Evolutionary conservation across 805 yeast genomes (phyloP).

Genomic region (Kazachstania bromeliacearum): DNA sequence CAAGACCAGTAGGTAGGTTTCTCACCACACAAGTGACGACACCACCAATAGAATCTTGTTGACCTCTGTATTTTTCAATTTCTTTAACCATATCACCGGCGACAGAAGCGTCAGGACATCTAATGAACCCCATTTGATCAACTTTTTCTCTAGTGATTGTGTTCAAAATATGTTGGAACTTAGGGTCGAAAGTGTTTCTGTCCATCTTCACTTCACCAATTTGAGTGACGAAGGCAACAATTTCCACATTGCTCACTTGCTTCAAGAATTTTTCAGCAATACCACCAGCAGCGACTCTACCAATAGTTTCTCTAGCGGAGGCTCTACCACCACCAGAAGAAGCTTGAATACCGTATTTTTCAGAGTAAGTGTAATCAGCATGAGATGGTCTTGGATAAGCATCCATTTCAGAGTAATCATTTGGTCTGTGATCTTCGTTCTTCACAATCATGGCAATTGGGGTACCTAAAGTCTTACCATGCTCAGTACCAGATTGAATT

Average conservation of each 20-base stretch:
- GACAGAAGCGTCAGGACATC: constrained; percentile 77
- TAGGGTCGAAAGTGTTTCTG: constrained; percentile 55
- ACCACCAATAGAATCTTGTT: constrained; percentile 93
- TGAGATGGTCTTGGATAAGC: constrained; percentile 95
- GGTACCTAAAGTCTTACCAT: constrained; percentile 84
- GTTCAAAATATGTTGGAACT: constrained; percentile 57
- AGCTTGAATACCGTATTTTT: constrained; percentile 87
- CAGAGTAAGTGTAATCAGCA: constrained; percentile 89
- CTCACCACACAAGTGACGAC: constrained; percentile 95
- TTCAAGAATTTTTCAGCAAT: constrained; percentile 86
- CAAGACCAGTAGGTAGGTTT: constrained; percentile 90
- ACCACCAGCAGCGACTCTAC: constrained; percentile 98
- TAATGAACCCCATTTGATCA: constrained; percentile 78
- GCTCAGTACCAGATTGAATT: constrained; percentile 91
- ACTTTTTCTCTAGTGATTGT: constrained; percentile 82
- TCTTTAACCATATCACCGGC: constrained; percentile 76
- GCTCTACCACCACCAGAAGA: constrained; percentile 97
- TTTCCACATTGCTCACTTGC: constrained; percentile 74
- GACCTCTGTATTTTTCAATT: constrained; percentile 78
- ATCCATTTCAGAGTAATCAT: constrained; percentile 92
- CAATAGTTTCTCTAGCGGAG: constrained; percentile 95
- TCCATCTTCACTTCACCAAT: constrained; percentile 77
- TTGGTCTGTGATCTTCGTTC: constrained; percentile 95
- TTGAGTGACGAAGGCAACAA: constrained; percentile 92
- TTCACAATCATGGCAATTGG: constrained; percentile 90